phyloP scores from a whole-genome alignment of 352 stramenopile species.

The Phytophthora lateralis region DNA sequence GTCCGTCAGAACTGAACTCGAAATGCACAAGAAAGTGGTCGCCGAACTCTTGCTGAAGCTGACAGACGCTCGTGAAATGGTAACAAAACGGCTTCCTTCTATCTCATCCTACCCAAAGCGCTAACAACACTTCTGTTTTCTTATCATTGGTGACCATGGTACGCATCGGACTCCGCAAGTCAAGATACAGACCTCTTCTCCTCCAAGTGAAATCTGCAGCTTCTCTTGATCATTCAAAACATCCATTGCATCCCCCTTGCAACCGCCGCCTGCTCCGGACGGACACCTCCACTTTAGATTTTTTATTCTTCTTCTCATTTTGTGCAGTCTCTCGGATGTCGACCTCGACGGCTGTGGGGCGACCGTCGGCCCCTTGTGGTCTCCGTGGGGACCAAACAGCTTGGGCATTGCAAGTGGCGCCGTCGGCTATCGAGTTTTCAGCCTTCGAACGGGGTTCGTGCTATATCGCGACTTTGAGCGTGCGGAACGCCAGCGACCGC shows the following conservation, averaged over 20 bases:
- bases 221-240: no score
- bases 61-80: conserved; percentile 18
- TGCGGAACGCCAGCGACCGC: conserved; percentile 76
- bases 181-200: neutral
- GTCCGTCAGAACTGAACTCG: conserved; percentile 17
- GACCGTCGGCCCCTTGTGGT: conserved; percentile 29
- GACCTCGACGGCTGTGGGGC: conserved; percentile 3
- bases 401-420: conserved; percentile 65
- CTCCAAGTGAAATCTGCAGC: neutral
- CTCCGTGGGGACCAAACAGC: conserved; percentile 22
- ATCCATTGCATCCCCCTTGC: neutral
- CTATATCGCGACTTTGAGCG: conserved; percentile 64
- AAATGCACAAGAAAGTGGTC: conserved; percentile 16
- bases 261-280: conserved; percentile 4
- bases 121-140: no score
- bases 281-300: conserved; percentile 5
- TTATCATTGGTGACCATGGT: neutral
- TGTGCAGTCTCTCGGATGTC: conserved; percentile 8
- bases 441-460: conserved; percentile 61
- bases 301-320: conserved; percentile 14
- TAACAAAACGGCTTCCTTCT: neutral
- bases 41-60: conserved; percentile 12
- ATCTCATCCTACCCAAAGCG: neutral
- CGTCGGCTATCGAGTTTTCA: conserved; percentile 67
- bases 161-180: neutral